A percentile compares a stretch with the other conserved stretches of the same genome.
These are phyloP conservation scores for Tolypocladium endophyticum DNA, from an alignment of 2,329 filamentous ascomycete genomes.

Conservation along the genomic window DNA sequence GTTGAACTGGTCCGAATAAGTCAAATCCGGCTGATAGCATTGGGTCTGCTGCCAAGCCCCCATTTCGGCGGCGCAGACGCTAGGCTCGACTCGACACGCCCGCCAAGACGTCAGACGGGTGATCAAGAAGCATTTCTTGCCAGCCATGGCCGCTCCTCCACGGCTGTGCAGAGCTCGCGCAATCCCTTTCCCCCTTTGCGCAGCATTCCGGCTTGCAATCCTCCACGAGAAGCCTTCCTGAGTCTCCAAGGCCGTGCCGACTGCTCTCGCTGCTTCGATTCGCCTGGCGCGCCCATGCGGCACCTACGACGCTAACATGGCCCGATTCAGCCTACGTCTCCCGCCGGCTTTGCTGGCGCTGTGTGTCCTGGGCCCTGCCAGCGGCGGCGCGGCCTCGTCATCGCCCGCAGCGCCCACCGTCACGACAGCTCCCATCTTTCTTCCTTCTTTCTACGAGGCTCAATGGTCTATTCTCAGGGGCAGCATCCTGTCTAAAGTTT, in stretches of 20 bases:
- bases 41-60: slow-evolving; percentile 5
- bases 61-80: slow-evolving; percentile 3
- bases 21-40: background rate
- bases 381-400: slow-evolving; percentile 5
- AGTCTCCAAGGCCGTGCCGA: background rate
- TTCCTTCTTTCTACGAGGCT: slow-evolving; percentile 30
- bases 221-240: background rate
- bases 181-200: background rate
- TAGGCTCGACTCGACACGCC: slow-evolving; percentile 4
- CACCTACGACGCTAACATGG: background rate
- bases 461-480: slow-evolving; percentile 34
- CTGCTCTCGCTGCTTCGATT: background rate
- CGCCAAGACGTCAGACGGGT: background rate
- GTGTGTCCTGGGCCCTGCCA: slow-evolving; percentile 8
- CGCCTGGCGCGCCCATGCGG: background rate
- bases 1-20: background rate
- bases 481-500: slow-evolving; percentile 33
- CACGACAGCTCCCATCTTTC: slow-evolving; percentile 32
- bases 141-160: background rate
- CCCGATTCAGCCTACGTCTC: slow-evolving; percentile 1
- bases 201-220: background rate
- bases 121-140: background rate
- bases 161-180: background rate
- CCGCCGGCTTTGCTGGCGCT: slow-evolving; percentile 13
- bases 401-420: slow-evolving; percentile 11